Evolutionary conservation across 2,329 filamentous ascomycete genomes (phyloP).

Genomic region (Sphaceloma murrayae): DNA sequence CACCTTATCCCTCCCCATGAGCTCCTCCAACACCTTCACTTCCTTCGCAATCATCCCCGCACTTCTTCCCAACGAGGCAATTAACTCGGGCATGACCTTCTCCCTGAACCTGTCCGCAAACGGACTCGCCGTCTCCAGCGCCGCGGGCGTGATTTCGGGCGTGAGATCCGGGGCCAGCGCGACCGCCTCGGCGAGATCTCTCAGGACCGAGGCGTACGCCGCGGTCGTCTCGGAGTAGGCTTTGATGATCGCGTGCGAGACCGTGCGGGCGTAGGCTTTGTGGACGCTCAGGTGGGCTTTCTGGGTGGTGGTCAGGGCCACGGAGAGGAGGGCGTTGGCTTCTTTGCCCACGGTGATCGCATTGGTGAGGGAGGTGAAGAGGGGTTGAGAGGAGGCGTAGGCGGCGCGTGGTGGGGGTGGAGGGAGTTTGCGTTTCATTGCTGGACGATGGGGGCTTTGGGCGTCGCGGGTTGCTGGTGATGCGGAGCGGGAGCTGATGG

Average conservation of each 20-base stretch:
- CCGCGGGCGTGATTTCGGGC: not conserved
- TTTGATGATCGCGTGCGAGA: not conserved
- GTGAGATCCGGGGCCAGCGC: not conserved
- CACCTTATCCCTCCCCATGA: too few species aligned
- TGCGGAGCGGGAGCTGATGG: not conserved
- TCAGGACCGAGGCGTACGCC: not conserved
- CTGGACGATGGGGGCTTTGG: too few species aligned
- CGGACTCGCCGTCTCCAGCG: not conserved
- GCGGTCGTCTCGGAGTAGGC: not conserved
- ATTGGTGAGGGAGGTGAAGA: not conserved
- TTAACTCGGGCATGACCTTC: not conserved
- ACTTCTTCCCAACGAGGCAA: too few species aligned
- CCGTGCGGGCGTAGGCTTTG: not conserved
- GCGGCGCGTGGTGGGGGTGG: slow-evolving; percentile 9
- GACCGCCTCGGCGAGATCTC: not conserved
- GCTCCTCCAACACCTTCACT: not conserved
- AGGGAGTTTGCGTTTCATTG: slow-evolving; percentile 15
- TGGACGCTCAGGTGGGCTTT: not conserved
- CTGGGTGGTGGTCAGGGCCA: not conserved
- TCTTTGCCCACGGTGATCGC: not conserved
- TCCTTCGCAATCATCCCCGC: not conserved
- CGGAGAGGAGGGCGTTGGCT: not conserved
- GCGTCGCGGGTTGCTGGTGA: not conserved
- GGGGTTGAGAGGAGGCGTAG: slow-evolving; percentile 12
- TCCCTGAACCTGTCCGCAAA: not conserved